Evolutionary conservation across 805 yeast genomes (phyloP), one percentile per base, ranked within the genome.

Genomic region (Myxozyma neglecta): DNA sequence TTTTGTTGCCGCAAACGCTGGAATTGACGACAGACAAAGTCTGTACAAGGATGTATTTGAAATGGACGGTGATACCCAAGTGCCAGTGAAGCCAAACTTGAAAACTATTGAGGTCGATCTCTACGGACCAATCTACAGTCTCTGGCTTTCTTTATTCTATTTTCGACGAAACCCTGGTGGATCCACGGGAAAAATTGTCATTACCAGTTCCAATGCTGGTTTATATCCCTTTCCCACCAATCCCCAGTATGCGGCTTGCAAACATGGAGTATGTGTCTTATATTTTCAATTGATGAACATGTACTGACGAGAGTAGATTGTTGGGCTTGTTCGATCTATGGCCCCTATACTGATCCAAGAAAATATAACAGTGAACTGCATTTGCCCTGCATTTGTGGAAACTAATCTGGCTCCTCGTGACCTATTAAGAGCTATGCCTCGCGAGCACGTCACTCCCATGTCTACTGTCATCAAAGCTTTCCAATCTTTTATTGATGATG

Each of bases 1-100:
- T 44, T 48, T 39, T 20, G 61, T 58, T 29, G 57, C 54, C 20
- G 61, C 61, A 10, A 58, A 58, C 47, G 61, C 61, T 7, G 61
- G 61, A 8, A 39, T 58, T 39, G 53, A 36, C 39, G 61, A 58
- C 35, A 8, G 39, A 24, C 53, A 52, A n/a, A 16, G 35, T 29
- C 44, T 44, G 11, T 58, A 47, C 53, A 48, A 52, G 7, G 48
- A 34, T 32, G 56, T 46, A 4, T 32, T 10, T 16, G 47, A 49
- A 5, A 39, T 45, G 16, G 61, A 46, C 24, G 57, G 40, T 2
- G 53, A 45, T 8, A 34, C 29, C 34, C 47, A 51, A 16, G 46
- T 51, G 10, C 61, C 61, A 3, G 52, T 44, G 16, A 52, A 40
- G 48, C 61, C 61, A 6, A 36, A 53, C 20, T 24, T 58, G 44